phyloP scores from a whole-genome alignment of 228 moss, liverwort and hornwort species.

The Sphagnum magellanicum region DNA sequence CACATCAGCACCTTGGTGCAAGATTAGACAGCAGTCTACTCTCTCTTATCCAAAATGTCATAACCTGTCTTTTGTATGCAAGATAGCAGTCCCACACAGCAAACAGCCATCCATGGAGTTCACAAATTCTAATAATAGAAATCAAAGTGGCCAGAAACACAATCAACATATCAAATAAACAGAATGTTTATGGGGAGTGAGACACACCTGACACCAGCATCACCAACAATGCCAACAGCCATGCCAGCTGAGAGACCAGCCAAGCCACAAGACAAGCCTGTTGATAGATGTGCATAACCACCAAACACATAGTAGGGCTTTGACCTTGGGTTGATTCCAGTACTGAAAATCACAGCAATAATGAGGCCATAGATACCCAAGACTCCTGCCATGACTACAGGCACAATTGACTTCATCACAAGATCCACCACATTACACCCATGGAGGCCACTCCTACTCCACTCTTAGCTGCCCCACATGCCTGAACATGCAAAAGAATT shows the following conservation, averaged over 20 bases:
- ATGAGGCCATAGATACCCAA: conserved; percentile 41
- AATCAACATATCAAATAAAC: background rate
- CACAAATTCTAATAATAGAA: no score
- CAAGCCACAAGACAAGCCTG: conserved; percentile 37
- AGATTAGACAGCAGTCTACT: background rate
- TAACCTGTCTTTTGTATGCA: no score
- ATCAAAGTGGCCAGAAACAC: no score
- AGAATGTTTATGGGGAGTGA: background rate
- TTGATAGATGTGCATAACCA: conserved; percentile 40
- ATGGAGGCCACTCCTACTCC: conserved; percentile 43
- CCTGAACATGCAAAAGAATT: background rate
- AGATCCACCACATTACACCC: conserved; percentile 38
- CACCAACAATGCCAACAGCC: conserved; percentile 81
- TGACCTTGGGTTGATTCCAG: conserved; percentile 34
- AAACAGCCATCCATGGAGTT: no score
- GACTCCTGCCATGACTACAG: conserved; percentile 48
- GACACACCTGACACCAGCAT: conserved; percentile 55
- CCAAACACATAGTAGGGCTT: conserved; percentile 41
- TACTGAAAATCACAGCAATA: conserved; percentile 39
- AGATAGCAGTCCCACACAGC: no score
- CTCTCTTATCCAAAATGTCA: background rate
- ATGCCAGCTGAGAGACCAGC: conserved; percentile 79
- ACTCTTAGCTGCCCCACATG: conserved; percentile 35
- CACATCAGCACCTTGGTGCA: background rate
- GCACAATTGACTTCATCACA: conserved; percentile 40